These are phyloP conservation scores for Pneumocystis murina DNA, from an alignment of 1,139 yeast genomes.

Conservation along the genomic window DNA sequence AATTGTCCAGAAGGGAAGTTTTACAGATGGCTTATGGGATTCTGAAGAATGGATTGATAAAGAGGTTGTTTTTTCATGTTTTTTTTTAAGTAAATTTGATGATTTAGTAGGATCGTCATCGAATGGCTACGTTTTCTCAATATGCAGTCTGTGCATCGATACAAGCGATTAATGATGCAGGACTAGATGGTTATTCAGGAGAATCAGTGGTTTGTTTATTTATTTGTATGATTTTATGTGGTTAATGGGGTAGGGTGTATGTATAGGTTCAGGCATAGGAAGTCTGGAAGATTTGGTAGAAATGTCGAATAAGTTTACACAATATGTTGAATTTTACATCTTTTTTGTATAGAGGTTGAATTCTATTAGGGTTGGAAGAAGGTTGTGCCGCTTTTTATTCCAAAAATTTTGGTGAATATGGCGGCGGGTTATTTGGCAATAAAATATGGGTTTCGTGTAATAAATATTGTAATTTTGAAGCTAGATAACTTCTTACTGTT, in stretches of 20 bases:
- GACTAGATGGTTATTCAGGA: conserved; percentile 30
- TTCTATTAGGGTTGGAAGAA: conserved; percentile 26
- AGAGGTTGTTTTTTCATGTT: conserved; percentile 18
- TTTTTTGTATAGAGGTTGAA: background rate
- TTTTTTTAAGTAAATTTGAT: conserved; percentile 3
- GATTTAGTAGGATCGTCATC: conserved; percentile 32
- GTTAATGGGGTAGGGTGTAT: conserved; percentile 43
- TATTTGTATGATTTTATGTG: background rate
- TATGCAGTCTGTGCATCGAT: conserved; percentile 63
- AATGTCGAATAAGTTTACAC: conserved; percentile 37
- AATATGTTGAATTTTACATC: conserved; percentile 16
- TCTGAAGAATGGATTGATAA: conserved; percentile 24
- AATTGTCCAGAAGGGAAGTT: conserved; percentile 44
- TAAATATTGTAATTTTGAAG: background rate
- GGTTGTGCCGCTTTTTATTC: conserved; percentile 75
- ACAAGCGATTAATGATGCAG: conserved; percentile 62
- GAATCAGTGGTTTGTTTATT: conserved; percentile 24
- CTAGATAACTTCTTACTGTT: conserved; percentile 24
- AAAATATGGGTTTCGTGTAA: conserved; percentile 32
- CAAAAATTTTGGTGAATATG: conserved; percentile 76
- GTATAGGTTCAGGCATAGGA: conserved; percentile 89
- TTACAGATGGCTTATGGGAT: conserved; percentile 39
- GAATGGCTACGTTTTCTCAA: conserved; percentile 61
- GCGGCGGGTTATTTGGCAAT: conserved; percentile 88
- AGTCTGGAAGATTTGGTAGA: conserved; percentile 63